Base-by-base conservation (phyloP, 2,329 filamentous ascomycete genomes). In the Colletotrichum sp. region DNA sequence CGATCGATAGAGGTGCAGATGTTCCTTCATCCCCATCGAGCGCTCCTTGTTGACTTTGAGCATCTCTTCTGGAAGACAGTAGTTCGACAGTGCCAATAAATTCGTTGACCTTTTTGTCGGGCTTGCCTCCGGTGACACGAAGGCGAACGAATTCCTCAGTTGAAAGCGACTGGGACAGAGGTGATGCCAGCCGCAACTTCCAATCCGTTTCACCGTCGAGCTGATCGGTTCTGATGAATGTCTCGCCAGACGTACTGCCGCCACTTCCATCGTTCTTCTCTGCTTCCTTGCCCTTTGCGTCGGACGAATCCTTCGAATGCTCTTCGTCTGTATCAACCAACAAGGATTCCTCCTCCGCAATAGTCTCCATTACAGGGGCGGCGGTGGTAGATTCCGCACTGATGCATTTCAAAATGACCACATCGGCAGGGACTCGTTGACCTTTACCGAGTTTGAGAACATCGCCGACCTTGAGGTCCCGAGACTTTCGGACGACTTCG, bases 161-260 rank as follows among this genome's bases (percentile, higher is more conserved):
- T 0, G 92, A 86, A 25, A 99, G 87, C n/a, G 88, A 90, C 82
- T 99, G 97, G 1, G 96, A 96, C 30, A 98, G 85, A 0, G 95
- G 92, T 15, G 96, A 97, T 2, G 97, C 96, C 44, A 98, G 85
- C 34, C 98, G 93, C 72, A 99, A 88, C 85, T 99, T 99, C 98
- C 97, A 99, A 82, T 99, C 97, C 0, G 97, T 99, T 86, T 99
- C 97, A 79, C 97, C 97, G 81, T 99, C 97, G 12, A 99, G 90
- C 82, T 99, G 97, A 84, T 99, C 97, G 3, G 98, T 99, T 76
- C 97, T 92, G 82, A 99, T 98, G 81, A 99, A 99, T 0, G 96
- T 96, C 85, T 99, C 98, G 32, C 96, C 96, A 30, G 89, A 88
- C n/a, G 90, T 85, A 22, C 86, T 85, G 15, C 83, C 84, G 64